Conservation (phyloP, 805 yeast genomes). For the Ogataea thermomethanolica region DNA sequence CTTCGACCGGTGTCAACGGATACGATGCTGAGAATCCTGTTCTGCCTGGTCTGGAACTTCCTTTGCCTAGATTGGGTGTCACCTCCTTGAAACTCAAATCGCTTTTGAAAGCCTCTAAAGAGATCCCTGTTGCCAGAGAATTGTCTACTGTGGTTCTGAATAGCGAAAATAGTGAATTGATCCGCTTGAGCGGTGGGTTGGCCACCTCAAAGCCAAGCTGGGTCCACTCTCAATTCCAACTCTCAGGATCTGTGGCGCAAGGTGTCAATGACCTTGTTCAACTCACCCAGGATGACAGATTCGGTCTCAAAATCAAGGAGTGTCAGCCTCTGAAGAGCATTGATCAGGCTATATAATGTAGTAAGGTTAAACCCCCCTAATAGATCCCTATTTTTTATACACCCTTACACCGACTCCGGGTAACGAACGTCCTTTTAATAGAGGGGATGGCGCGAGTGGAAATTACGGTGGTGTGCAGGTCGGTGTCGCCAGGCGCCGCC, state of each 20-base stretch:
- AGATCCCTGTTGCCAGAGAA: conserved; percentile 71
- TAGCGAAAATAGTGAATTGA: conserved; percentile 47
- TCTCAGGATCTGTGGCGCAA: conserved; percentile 44
- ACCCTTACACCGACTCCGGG: conserved; percentile 8
- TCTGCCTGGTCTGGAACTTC: conserved; percentile 71
- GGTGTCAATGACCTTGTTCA: conserved; percentile 54
- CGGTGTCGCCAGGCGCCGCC: conserved; percentile 10
- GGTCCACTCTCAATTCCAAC: conserved; percentile 76
- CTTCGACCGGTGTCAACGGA: conserved; percentile 65
- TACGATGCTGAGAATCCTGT: conserved; percentile 61
- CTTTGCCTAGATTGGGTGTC: conserved; percentile 70
- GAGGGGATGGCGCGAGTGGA: conserved; percentile 4
- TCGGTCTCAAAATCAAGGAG: conserved; percentile 64
- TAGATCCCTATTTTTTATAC: not conserved
- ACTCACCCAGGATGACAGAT: conserved; percentile 62
- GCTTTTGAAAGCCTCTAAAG: conserved; percentile 50
- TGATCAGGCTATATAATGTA: conserved; percentile 1
- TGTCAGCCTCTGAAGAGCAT: conserved; percentile 49
- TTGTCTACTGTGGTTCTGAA: conserved; percentile 67
- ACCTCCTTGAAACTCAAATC: conserved; percentile 66
- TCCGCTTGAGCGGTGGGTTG: conserved; percentile 80
- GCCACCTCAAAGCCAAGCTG: conserved; percentile 72
- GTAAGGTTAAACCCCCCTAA: not conserved
- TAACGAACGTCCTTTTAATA: conserved; percentile 1
- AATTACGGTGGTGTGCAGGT: not conserved